Conservation (phyloP, 768 basidiomycete species). For the Tricholoma hemisulphureum region DNA sequence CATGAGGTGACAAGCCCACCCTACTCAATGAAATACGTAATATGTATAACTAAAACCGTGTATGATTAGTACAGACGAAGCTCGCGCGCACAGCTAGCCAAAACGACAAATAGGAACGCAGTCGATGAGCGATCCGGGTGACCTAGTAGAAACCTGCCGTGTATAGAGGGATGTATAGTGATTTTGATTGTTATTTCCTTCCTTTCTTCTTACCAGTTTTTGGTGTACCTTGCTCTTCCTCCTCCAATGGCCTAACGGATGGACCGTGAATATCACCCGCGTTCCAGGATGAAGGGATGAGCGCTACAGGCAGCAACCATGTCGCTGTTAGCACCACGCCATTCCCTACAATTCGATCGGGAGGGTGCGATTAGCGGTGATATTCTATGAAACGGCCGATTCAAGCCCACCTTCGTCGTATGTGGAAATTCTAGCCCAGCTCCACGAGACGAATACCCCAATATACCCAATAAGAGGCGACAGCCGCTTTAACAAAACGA, state of each 20-base stretch:
- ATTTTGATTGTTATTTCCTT: not conserved
- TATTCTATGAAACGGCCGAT: not conserved
- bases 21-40: too few relatives aligned
- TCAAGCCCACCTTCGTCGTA: conserved; percentile 60
- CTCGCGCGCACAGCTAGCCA: too few relatives aligned
- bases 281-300: conserved; percentile 77
- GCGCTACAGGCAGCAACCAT: conserved; percentile 74
- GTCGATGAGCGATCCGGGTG: not conserved
- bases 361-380: not conserved
- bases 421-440: conserved; percentile 64
- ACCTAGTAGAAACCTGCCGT: not conserved
- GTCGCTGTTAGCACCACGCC: conserved; percentile 83
- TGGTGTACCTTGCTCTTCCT: not conserved
- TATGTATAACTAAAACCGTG: not conserved
- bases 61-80: too few relatives aligned
- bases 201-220: not conserved
- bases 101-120: too few relatives aligned
- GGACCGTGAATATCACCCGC: conserved; percentile 42
- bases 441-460: conserved; percentile 77
- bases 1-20: too few relatives aligned
- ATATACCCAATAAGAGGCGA: conserved; percentile 69
- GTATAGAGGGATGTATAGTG: not conserved
- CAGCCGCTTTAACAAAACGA: conserved; percentile 58
- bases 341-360: conserved; percentile 44
- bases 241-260: not conserved